Evolutionary conservation across 1,284 basidiomycete genomes (phyloP).

Genomic region (Naganishia sp.): DNA sequence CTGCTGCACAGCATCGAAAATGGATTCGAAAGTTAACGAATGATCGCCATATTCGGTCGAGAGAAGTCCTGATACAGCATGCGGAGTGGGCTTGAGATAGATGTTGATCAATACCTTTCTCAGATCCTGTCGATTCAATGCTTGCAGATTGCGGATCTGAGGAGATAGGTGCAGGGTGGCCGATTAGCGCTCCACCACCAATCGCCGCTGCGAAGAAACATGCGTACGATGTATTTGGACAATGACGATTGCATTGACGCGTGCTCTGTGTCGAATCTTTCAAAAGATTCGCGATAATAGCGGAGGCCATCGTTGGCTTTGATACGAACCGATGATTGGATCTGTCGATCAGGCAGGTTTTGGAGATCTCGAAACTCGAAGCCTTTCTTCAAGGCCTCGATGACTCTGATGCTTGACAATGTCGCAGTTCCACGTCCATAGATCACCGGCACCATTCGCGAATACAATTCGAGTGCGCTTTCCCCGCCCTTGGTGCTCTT

Average conservation of each 20-base stretch:
- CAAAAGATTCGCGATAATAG: neutral
- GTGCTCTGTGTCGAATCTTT: neutral
- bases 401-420: neutral
- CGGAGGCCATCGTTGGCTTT: neutral
- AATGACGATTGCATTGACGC: no score
- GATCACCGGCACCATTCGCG: constrained; percentile 2
- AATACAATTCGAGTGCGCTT: neutral
- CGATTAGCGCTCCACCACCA: no score
- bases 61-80: neutral
- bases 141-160: neutral
- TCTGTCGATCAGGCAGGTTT: neutral
- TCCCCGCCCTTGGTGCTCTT: neutral
- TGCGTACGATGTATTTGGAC: no score
- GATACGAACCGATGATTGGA: neutral
- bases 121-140: neutral
- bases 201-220: no score
- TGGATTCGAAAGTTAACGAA: neutral
- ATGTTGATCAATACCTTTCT: neutral
- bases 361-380: neutral
- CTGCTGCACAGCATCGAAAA: neutral
- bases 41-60: neutral
- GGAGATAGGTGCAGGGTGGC: no score
- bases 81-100: neutral
- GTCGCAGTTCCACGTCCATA: neutral
- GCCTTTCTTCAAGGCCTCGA: neutral